Conservation (phyloP, 2,329 filamentous ascomycete species). For the Volutella citrinella region DNA sequence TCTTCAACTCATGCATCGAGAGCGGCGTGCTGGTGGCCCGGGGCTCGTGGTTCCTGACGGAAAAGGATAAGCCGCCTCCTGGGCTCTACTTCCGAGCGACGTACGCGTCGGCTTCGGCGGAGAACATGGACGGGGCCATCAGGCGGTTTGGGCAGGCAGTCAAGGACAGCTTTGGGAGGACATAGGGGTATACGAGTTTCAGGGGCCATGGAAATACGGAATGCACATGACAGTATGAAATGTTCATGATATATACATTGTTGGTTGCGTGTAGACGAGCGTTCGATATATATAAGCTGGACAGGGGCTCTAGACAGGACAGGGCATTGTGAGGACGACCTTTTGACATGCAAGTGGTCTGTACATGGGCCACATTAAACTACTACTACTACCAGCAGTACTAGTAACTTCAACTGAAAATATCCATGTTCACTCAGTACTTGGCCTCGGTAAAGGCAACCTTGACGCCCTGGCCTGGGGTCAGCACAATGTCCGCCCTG, state of each 20-base stretch:
- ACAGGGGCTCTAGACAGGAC: not conserved
- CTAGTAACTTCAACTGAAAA: too few species aligned
- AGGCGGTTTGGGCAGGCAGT: constrained; percentile 74
- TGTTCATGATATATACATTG: constrained; percentile 3
- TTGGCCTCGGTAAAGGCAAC: constrained; percentile 53
- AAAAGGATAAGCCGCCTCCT: constrained; percentile 55
- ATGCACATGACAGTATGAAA: not conserved
- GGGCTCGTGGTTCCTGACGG: constrained; percentile 88
- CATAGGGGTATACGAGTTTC: constrained; percentile 14
- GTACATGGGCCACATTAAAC: too few species aligned
- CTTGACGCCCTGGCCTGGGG: constrained; percentile 56
- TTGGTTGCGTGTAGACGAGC: too few species aligned
- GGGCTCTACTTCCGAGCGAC: constrained; percentile 87
- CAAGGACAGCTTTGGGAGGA: constrained; percentile 49
- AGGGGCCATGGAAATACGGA: not conserved
- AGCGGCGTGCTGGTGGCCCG: constrained; percentile 77
- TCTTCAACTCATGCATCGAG: constrained; percentile 75
- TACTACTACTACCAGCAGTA: not conserved
- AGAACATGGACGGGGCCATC: constrained; percentile 70
- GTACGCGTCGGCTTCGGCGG: constrained; percentile 74
- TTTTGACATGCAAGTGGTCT: not conserved
- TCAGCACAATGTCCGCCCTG: constrained; percentile 58
- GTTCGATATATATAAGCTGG: too few species aligned
- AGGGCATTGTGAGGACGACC: not conserved
- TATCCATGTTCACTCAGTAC: too few species aligned